Base-by-base conservation (phyloP, 345 rosid species). In the Euphorbia tirucalli region DNA sequence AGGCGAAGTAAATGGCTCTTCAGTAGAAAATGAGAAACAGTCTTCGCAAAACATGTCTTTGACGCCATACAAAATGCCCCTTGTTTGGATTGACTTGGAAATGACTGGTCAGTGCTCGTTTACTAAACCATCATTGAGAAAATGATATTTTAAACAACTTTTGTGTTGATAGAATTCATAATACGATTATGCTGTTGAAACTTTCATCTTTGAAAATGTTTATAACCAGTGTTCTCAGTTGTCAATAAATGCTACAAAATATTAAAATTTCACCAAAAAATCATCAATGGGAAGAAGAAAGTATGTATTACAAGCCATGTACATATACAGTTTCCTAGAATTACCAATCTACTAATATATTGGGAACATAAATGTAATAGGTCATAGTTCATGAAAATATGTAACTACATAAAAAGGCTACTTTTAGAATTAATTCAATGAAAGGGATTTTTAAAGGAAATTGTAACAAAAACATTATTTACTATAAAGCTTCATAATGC, bases 71-170 rank as follows among this genome's bases (percentile, higher is more conserved):
- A 88, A 50, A 75, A 81, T 87, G 80, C 97, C 98, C 49, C 97
- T 92, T 73, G 97, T 92, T 58, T 92, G 98, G 96, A 89, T 91
- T 74, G 98, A 92, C 86, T 69, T 91, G 82, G 98, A 92, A 76
- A 94, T 90, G 97, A 90, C 98, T 74, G 98, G 98, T 94, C 74
- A 70, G 58, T 67, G 25, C 37, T 13, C 21, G 24, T 50, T 22
- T 25, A 61, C 9, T 0, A 59, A 59, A 27, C 21, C 7, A 28
- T 27, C 37, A 59, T 5, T 27, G 5, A 28, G 39, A 28, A 58
- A 28, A 58, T 14, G 37, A 58, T 58, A 27, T 4, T 27, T 14
- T 58, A 58, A 58, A 58, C 7, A 15, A 25, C 30, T 27, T 27
- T 27, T 58, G 35, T 4, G 6, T 10, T 58, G 62, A 58, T 9